phyloP scores from a whole-genome alignment of 2,329 filamentous ascomycete species.

The Xylaria polymorpha region DNA sequence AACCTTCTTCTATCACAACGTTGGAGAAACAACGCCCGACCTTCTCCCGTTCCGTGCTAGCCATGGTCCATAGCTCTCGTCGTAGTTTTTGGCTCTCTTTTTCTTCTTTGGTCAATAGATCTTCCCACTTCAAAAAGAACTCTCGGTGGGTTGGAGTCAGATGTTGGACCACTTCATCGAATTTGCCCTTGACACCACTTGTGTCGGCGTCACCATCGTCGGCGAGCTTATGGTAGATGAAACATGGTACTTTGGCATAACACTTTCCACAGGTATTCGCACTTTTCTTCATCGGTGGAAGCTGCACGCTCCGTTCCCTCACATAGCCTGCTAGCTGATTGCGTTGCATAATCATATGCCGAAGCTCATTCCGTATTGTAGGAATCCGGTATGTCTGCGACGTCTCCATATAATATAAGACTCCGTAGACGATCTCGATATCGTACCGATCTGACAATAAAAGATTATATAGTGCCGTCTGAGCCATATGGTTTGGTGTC shows the following conservation, averaged over 20 bases:
- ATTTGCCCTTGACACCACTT: conserved; percentile 83
- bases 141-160: conserved; percentile 78
- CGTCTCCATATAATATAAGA: conserved; percentile 95
- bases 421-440: conserved; percentile 87
- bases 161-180: conserved; percentile 82
- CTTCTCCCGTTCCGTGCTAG: conserved; percentile 87
- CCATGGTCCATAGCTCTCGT: conserved; percentile 95
- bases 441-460: conserved; percentile 95
- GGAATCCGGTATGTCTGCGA: conserved; percentile 88
- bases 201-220: conserved; percentile 85
- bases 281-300: conserved; percentile 88
- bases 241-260: conserved; percentile 91
- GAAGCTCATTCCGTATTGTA: conserved; percentile 85
- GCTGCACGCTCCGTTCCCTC: conserved; percentile 78
- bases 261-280: conserved; percentile 85
- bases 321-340: conserved; percentile 90
- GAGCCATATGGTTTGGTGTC: conserved; percentile 85
- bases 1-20: conserved; percentile 83
- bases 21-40: conserved; percentile 90
- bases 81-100: conserved; percentile 87
- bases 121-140: conserved; percentile 96
- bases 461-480: conserved; percentile 94
- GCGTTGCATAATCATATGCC: conserved; percentile 96
- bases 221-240: conserved; percentile 90
- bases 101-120: conserved; percentile 92